phyloP scores from a whole-genome alignment of 495 filamentous ascomycete species.

The Podospora tetraspora region DNA sequence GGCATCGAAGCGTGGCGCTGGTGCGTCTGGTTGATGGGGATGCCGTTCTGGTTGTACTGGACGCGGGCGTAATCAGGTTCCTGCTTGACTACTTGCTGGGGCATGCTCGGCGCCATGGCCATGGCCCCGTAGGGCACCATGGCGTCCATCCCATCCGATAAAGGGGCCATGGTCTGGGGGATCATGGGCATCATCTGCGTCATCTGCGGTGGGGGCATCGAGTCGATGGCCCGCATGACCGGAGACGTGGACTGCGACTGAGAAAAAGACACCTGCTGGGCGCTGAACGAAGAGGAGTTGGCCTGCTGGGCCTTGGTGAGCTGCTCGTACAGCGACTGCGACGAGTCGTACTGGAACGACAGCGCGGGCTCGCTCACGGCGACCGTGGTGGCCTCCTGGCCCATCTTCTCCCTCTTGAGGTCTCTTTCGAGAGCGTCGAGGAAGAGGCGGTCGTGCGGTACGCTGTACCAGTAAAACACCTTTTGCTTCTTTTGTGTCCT shows the following conservation, averaged over 20 bases:
- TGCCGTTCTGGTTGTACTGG: slow-evolving; percentile 87
- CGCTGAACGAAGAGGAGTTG: slow-evolving; percentile 92
- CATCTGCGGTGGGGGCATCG: slow-evolving; percentile 64
- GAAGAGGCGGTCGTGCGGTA: slow-evolving; percentile 95
- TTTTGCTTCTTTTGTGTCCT: slow-evolving; percentile 99
- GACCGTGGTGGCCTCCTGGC: slow-evolving; percentile 93
- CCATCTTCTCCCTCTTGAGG: slow-evolving; percentile 98
- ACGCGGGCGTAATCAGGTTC: slow-evolving; percentile 68
- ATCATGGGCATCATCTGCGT: slow-evolving; percentile 75
- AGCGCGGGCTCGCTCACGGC: slow-evolving; percentile 93
- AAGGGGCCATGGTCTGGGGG: slow-evolving; percentile 73
- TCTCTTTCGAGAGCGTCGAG: slow-evolving; percentile 96
- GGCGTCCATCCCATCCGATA: slow-evolving; percentile 72
- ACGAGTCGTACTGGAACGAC: slow-evolving; percentile 98
- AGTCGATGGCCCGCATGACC: slow-evolving; percentile 80
- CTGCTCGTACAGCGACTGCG: slow-evolving; percentile 97
- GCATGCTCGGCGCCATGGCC: slow-evolving; percentile 53
- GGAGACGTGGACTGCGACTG: slow-evolving; percentile 73
- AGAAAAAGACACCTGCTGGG: slow-evolving; percentile 73
- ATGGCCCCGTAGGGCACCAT: slow-evolving; percentile 70
- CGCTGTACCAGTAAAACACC: slow-evolving; percentile 99
- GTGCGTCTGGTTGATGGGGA: slow-evolving; percentile 73
- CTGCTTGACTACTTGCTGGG: slow-evolving; percentile 70
- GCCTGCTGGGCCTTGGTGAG: slow-evolving; percentile 99
- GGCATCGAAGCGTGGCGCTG: slow-evolving; percentile 96